These are phyloP conservation scores for Leccinellum albellum DNA, from an alignment of 768 basidiomycete species.

Conservation along the genomic window DNA sequence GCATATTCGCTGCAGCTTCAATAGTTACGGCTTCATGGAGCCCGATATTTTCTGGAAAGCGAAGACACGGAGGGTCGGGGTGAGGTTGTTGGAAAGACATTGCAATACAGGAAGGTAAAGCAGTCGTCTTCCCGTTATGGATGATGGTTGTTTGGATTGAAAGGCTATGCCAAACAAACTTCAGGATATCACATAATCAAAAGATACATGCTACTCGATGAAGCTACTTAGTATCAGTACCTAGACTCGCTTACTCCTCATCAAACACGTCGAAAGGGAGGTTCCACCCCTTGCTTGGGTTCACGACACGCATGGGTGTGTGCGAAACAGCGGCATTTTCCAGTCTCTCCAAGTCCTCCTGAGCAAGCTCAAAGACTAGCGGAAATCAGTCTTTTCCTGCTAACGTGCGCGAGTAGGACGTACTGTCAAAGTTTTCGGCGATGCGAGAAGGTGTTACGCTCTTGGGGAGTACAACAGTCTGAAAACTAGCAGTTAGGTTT, in stretches of 20 bases:
- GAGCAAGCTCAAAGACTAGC: constrained; percentile 33
- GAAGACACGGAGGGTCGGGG: constrained; percentile 62
- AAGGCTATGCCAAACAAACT: constrained; percentile 28
- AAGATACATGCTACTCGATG: background rate
- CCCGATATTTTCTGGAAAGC: constrained; percentile 64
- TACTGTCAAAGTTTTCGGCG: constrained; percentile 65
- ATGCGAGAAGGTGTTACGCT: constrained; percentile 68
- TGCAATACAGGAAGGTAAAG: background rate
- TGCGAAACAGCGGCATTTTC: constrained; percentile 43
- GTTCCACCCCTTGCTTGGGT: constrained; percentile 61
- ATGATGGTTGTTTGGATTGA: constrained; percentile 28
- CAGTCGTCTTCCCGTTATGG: constrained; percentile 15
- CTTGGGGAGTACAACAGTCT: constrained; percentile 76
- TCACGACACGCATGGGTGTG: constrained; percentile 49
- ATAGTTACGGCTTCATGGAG: constrained; percentile 51
- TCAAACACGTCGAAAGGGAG: constrained; percentile 62
- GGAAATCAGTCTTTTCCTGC: background rate
- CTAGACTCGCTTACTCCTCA: constrained; percentile 26
- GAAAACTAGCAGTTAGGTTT: background rate
- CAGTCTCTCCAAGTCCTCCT: constrained; percentile 40
- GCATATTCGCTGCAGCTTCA: constrained; percentile 57
- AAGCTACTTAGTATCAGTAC: background rate
- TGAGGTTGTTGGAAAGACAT: constrained; percentile 46
- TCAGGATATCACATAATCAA: constrained; percentile 5
- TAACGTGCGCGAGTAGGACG: background rate